Evolutionary conservation across 1,139 yeast species (phyloP).

Genomic region (Kodamaea alishanica): DNA sequence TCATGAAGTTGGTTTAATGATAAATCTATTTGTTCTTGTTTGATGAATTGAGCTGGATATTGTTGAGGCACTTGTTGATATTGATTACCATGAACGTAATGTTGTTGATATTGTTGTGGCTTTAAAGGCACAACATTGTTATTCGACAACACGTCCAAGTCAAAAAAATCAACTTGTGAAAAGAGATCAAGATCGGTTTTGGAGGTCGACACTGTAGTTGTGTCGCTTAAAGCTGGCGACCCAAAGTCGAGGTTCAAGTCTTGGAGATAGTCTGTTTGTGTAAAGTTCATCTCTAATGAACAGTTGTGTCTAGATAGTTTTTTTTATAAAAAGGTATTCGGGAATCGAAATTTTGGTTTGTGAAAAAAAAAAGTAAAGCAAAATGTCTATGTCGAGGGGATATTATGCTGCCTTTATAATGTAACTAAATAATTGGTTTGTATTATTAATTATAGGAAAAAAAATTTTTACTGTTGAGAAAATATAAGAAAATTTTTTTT

Average conservation of each 20-base stretch:
- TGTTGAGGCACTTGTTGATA: constrained; percentile 2
- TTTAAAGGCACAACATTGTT: constrained; percentile 20
- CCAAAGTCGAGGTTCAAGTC: constrained; percentile 34
- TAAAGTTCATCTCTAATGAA: constrained; percentile 33
- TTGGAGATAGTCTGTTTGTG: constrained; percentile 41
- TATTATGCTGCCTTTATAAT: too few relatives aligned
- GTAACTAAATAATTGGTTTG: too few relatives aligned
- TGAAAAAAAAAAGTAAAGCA: too few relatives aligned
- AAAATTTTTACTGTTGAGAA: not conserved
- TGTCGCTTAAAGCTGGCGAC: constrained; percentile 21
- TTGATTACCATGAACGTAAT: not conserved
- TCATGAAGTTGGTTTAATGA: too few relatives aligned
- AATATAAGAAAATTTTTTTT: not conserved
- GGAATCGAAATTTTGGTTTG: too few relatives aligned
- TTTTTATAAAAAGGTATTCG: too few relatives aligned
- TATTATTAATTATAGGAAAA: not conserved
- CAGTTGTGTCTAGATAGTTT: not conserved
- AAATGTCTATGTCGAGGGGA: too few relatives aligned
- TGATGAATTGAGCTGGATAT: constrained; percentile 6
- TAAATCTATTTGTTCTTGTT: constrained; percentile 5
- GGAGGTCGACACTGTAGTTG: constrained; percentile 12
- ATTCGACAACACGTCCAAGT: constrained; percentile 41
- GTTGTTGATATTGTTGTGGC: constrained; percentile 9
- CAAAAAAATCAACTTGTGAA: constrained; percentile 45
- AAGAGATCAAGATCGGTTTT: constrained; percentile 42